phyloP scores from a whole-genome alignment of 495 filamentous ascomycete genomes.

The Diplogelasinospora grovesii region DNA sequence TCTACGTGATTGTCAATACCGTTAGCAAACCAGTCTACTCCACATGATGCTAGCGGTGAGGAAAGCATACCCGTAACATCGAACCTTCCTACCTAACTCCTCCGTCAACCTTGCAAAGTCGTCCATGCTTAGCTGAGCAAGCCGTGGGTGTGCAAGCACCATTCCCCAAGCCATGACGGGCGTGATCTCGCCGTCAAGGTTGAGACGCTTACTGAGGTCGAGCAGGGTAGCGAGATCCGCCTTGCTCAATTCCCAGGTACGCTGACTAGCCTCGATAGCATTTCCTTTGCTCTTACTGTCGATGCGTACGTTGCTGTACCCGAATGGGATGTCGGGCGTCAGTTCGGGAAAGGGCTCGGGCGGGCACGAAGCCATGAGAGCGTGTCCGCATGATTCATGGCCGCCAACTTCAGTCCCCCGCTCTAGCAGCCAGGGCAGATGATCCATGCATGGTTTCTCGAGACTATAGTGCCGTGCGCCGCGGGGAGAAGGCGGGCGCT shows the following conservation, averaged over 20 bases:
- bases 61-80: constrained; percentile 83
- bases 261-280: constrained; percentile 35
- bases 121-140: constrained; percentile 52
- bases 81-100: constrained; percentile 69
- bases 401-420: constrained; percentile 46
- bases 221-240: constrained; percentile 72
- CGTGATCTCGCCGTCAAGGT: constrained; percentile 91
- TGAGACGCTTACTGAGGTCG: constrained; percentile 74
- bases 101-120: constrained; percentile 70
- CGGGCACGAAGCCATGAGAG: constrained; percentile 83
- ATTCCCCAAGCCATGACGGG: constrained; percentile 91
- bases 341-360: constrained; percentile 49
- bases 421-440: constrained; percentile 71
- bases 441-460: constrained; percentile 91
- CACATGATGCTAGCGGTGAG: background rate
- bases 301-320: constrained; percentile 25
- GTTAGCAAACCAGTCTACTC: no score
- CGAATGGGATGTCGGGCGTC: constrained; percentile 45
- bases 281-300: constrained; percentile 8
- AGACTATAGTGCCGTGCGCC: constrained; percentile 51
- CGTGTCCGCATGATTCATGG: constrained; percentile 62
- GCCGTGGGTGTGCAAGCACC: constrained; percentile 64
- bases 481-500: constrained; percentile 7
- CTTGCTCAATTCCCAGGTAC: constrained; percentile 66
- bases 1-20: constrained; percentile 36